Base-by-base conservation (phyloP, 805 yeast species). In the Starmerella apicola region DNA sequence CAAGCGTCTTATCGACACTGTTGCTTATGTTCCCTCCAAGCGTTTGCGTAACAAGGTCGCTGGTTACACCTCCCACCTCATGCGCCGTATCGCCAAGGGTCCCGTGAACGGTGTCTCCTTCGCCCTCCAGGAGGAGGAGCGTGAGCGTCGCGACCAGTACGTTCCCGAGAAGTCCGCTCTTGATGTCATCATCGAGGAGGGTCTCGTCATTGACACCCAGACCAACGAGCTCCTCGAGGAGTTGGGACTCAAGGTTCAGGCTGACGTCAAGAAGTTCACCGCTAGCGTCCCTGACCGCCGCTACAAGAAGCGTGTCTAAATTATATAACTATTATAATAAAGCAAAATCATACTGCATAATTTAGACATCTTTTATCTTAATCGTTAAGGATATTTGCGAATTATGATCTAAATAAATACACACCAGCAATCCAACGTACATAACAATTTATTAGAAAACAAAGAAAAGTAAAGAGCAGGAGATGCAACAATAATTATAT, bases 91-190 rank as follows among this genome's bases (percentile, higher is more conserved):
- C 67, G 97, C 93, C 75, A 91, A 88, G 79, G 99, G 99, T 68
- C 99, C 99, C 76, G 99, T 91, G 63, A 86, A 97, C 80, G 99
- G 99, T 76, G 93, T 91, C 61, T 91, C 99, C 62, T 91, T 91
- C 95, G 93, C 93, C 73, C 83, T 91, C 66, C 99, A 91, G 79
- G 99, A 91, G 77, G 99, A 91, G 76, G 99, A 91, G 81, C 88
- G 98, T 80, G 99, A 91, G 78, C 83, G 98, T 76, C 91, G 93
- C 76, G 97, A 91, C 74, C 98, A 91, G 76, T 91, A 86, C 74
- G 98, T 93, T 64, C 99, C 99, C 73, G 97, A 86, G 70, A 94
- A 86, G 65, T 93, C 98, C 66, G 98, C 98, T 70, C 83, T 91
- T 68, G 97, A 91, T 75, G 81, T 91, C 66, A 78, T 93, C 58